Base-by-base conservation (phyloP, 495 filamentous ascomycete species). In the Podospora conica region DNA sequence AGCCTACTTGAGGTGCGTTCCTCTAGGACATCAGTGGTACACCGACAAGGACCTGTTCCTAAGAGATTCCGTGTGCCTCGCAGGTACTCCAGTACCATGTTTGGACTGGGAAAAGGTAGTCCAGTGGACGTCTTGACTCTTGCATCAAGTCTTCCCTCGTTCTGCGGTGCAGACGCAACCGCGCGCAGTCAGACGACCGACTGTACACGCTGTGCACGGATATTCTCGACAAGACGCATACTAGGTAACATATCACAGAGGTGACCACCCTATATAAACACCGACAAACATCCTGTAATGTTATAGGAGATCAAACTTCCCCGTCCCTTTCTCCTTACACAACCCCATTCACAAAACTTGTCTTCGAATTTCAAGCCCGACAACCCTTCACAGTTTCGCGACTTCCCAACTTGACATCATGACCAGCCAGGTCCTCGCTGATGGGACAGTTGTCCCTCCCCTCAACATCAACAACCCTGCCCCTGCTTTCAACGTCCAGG, bases 401-500 rank as follows among this genome's bases (percentile, higher is more conserved):
- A 48, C 40, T 2, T 48, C 15, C 33, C 40, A 48, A 48, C 40
- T n/a, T 7, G 8, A 11, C 62, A 63, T 31, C 61, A 65, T 65
- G 63, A 27, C 63, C 55, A 58, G n/a, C 27, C 54, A 65, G 53
- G 29, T 57, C 29, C 31, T 20, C n/a, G 18, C 63, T 25, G 63
- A 65, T 31, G 63, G 63, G 21, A 24, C 31, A 15, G n/a, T 65
- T n/a, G 48, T 65, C 20, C 25, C 55, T 24, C 63, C 63, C 27
- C 63, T 55, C 53, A 65, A 65, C 55, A 65, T 65, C 63, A 65
- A 15, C 23, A 31, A 58, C 9, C 63, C 63, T 57, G 55, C 63
- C n/a, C 63, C 63, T 21, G 21, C 29, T 15, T 29, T 65, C 63
- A 55, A 65, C 63, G 9, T 58, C 6, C 25, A 23, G 24, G 55